Conservation (phyloP, 1,139 yeast species). For the Pneumocystis oryctolagi region DNA sequence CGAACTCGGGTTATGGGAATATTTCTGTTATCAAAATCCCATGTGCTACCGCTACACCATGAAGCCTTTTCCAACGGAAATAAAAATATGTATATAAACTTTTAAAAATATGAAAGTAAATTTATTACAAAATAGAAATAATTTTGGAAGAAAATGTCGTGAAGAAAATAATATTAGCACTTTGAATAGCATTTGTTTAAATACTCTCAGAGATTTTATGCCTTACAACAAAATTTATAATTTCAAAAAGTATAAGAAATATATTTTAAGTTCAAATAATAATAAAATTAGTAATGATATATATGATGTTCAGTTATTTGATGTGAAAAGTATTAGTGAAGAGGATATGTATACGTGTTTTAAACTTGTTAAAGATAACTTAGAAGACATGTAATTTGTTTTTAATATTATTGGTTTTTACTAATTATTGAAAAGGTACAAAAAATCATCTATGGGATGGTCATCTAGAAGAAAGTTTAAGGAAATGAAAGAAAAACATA, state of each 20-base stretch:
- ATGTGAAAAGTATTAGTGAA: not conserved
- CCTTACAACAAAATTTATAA: not conserved
- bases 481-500: not conserved
- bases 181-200: not conserved
- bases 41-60: slow-evolving; percentile 1
- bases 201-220: not conserved
- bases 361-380: not conserved
- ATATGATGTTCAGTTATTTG: not conserved
- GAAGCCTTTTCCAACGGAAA: not conserved
- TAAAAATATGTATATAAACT: not conserved
- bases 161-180: not conserved
- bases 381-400: not conserved
- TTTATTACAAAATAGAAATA: not conserved
- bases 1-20: slow-evolving; percentile 1
- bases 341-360: not conserved
- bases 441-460: not conserved
- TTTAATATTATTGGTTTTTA: not conserved
- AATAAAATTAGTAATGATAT: not conserved
- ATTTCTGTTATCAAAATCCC: not conserved
- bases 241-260: not conserved
- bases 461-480: not conserved
- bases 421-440: not conserved
- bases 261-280: not conserved
- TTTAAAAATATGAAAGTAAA: not conserved
- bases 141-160: not conserved